Evolutionary conservation across 2,329 filamentous ascomycete genomes (phyloP), one percentile per base, ranked within the genome.

Genomic region (Pseudomassariella vexata): DNA sequence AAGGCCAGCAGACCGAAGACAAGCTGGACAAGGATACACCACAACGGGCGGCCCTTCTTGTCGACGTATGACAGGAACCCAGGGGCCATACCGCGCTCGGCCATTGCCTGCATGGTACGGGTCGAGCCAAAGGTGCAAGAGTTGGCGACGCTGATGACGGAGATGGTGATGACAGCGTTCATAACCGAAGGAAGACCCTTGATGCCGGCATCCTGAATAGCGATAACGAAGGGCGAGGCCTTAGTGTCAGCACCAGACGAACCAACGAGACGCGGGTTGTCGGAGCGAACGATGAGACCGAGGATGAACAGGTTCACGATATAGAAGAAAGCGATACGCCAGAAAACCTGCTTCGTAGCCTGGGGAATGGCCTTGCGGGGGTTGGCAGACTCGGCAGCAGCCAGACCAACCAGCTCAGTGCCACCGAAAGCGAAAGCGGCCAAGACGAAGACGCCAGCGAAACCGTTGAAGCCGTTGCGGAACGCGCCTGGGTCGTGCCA

Each of bases 1-100:
- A 76, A 82, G 22, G 72, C 73, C 10, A 82, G 62, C 28, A 77
- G 59, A 12, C 76, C 76, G 27, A 81, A 66, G n/a, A 53, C 52
- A n/a, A 75, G 56, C 43, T 70, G 66, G 30, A 76, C 46, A 25
- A 57, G 37, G 25, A 79, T 66, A 31, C 70, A 70, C 42, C 66
- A 68, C 14, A 78, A 53, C 1, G 78, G 78, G 9, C 78, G 73
- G 19, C 78, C 78, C 20, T 66, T 53, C 40, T 68, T 68, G 50
- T 82, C 78, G 41, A 82, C 70, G 48, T 79, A 78, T 19, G 68
- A 63, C 20, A 82, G 61, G 44, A 75, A 60, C 38, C 57, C 62
- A 11, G 76, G 77, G 0, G 70, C 76, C 63, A 68, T 68, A 30
- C 64, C 63, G 5, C 57, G 57, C 45, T 62, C 55, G 7, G 65